Evolutionary conservation across 1,139 yeast genomes (phyloP).

Genomic region (Taiozyma sp.): DNA sequence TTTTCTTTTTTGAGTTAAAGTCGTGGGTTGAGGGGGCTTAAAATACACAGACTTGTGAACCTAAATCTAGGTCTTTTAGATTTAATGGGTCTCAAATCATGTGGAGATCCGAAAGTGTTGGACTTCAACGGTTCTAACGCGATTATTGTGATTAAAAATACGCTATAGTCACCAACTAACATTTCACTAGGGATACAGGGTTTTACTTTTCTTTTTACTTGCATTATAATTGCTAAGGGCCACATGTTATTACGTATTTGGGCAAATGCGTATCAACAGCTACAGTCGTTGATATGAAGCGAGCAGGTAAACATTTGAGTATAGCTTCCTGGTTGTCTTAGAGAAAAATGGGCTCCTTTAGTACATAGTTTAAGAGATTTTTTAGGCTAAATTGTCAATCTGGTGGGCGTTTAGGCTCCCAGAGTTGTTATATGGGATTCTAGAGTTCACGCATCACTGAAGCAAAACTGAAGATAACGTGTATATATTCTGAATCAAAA

Average conservation of each 20-base stretch:
- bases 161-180: not conserved
- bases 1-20: not conserved
- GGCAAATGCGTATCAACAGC: not conserved
- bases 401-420: not conserved
- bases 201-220: not conserved
- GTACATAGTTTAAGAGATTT: not conserved
- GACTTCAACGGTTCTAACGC: not conserved
- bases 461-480: not conserved
- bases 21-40: not conserved
- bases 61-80: not conserved
- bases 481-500: conserved; percentile 7
- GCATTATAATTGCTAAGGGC: not conserved
- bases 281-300: not conserved
- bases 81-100: not conserved
- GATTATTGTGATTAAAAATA: no score
- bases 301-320: not conserved
- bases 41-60: not conserved
- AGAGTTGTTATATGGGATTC: not conserved
- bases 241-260: not conserved
- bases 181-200: not conserved
- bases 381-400: no score
- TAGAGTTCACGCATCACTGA: not conserved
- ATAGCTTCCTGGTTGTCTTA: no score
- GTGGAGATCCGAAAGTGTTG: not conserved
- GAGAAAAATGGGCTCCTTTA: not conserved